These are phyloP conservation scores for Scedosporium aurantiacum DNA, from an alignment of 2,329 filamentous ascomycete species.

Conservation along the genomic window DNA sequence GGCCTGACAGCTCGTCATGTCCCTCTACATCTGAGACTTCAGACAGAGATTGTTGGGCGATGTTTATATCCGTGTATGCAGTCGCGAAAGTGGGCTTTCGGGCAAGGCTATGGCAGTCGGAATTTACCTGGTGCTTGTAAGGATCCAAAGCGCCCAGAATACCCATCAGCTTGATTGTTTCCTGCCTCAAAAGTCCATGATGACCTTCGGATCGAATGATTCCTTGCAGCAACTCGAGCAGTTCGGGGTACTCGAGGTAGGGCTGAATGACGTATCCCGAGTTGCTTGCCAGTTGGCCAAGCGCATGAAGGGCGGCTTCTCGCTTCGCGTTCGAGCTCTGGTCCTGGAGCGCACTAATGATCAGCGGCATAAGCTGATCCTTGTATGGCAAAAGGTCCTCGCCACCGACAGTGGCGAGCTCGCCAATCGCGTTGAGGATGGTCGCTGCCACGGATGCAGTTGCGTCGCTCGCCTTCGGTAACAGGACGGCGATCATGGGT, in stretches of 20 bases:
- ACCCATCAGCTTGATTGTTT: constrained; percentile 93
- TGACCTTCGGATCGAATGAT: constrained; percentile 87
- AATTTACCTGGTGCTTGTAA: constrained; percentile 70
- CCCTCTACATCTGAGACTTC: not conserved
- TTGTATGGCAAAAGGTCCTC: constrained; percentile 91
- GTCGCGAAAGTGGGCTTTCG: not conserved
- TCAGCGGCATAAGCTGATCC: constrained; percentile 84
- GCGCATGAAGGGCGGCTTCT: constrained; percentile 78
- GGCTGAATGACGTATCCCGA: constrained; percentile 96
- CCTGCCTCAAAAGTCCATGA: constrained; percentile 72
- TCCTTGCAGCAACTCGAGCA: constrained; percentile 83
- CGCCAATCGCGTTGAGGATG: constrained; percentile 88
- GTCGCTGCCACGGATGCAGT: constrained; percentile 86
- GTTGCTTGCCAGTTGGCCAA: constrained; percentile 89
- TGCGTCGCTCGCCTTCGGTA: constrained; percentile 79
- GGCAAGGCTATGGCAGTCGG: not conserved
- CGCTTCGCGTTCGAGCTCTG: constrained; percentile 83
- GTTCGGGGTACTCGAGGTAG: constrained; percentile 87
- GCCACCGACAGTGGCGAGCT: constrained; percentile 86
- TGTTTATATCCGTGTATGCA: not conserved
- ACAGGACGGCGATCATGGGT: constrained; percentile 86
- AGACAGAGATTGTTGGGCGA: not conserved
- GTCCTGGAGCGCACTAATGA: constrained; percentile 88
- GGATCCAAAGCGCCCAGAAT: constrained; percentile 91
- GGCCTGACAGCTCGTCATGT: not conserved